Conservation (phyloP, 176 grass and related monocot species). For the Carex myosuroides region DNA sequence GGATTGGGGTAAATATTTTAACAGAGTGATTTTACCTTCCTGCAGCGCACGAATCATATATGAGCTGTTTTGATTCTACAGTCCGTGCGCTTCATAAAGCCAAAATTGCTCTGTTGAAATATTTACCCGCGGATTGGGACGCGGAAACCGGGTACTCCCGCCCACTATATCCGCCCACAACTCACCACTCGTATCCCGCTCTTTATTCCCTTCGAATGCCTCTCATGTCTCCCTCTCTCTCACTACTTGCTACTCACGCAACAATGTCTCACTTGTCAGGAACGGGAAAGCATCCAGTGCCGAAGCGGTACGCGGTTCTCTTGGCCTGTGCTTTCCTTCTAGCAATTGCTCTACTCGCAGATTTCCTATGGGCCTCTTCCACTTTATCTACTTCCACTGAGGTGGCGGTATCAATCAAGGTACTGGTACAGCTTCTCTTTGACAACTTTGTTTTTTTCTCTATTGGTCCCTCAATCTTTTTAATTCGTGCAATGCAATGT, state of each 20-base stretch:
- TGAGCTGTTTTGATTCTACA: too few species aligned
- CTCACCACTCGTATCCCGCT: not conserved
- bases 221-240: not conserved
- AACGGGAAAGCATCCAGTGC: slow-evolving; percentile 25
- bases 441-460: too few species aligned
- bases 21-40: too few species aligned
- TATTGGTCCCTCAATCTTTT: not conserved
- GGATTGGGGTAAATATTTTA: not conserved
- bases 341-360: slow-evolving; percentile 41
- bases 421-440: too few species aligned
- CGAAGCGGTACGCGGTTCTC: slow-evolving; percentile 22
- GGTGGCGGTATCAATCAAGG: not conserved
- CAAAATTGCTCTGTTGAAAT: too few species aligned
- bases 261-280: not conserved
- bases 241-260: not conserved
- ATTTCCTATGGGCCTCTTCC: slow-evolving; percentile 51
- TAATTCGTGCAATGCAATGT: not conserved
- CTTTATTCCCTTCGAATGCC: not conserved
- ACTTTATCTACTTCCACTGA: not conserved
- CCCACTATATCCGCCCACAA: not conserved
- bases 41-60: too few species aligned
- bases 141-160: slow-evolving; percentile 12
- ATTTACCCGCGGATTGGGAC: too few species aligned
- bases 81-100: too few species aligned
- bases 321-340: slow-evolving; percentile 45